Conservation (phyloP, 768 basidiomycete species). For the Collybia nuda region DNA sequence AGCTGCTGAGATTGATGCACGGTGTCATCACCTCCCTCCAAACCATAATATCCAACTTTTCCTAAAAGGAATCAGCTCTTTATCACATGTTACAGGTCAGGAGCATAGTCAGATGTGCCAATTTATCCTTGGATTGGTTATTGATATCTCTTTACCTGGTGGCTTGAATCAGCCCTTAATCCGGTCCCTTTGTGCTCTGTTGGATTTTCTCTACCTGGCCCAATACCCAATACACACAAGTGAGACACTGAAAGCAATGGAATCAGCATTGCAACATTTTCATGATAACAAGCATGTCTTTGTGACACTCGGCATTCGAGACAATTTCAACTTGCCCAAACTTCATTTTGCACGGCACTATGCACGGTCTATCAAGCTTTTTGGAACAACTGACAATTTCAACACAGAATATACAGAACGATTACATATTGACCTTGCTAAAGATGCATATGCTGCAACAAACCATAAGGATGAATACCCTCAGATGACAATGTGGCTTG, state of each 20-base stretch:
- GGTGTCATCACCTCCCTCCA: constrained; percentile 27
- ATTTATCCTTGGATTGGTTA: constrained; percentile 23
- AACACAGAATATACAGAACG: constrained; percentile 38
- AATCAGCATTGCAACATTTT: constrained; percentile 23
- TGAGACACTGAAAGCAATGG: constrained; percentile 21
- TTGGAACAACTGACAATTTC: constrained; percentile 28
- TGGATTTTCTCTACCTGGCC: constrained; percentile 34
- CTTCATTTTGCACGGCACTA: constrained; percentile 30
- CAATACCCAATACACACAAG: constrained; percentile 23
- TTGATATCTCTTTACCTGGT: constrained; percentile 11
- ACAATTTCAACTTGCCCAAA: constrained; percentile 37
- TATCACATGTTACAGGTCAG: constrained; percentile 37
- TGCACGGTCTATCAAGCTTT: constrained; percentile 17
- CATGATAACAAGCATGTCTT: constrained; percentile 29
- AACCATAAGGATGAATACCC: constrained; percentile 32
- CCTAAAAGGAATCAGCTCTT: constrained; percentile 30
- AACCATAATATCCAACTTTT: constrained; percentile 31
- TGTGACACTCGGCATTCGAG: constrained; percentile 21
- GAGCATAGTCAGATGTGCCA: constrained; percentile 32
- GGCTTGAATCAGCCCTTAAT: constrained; percentile 7
- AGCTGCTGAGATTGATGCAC: constrained; percentile 33
- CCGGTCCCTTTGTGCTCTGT: constrained; percentile 18
- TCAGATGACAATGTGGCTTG: constrained; percentile 39
- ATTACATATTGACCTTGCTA: constrained; percentile 40
- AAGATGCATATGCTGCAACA: constrained; percentile 31